Base-by-base conservation (phyloP, 1,284 basidiomycete genomes). In the Sporisorium graminicola region DNA sequence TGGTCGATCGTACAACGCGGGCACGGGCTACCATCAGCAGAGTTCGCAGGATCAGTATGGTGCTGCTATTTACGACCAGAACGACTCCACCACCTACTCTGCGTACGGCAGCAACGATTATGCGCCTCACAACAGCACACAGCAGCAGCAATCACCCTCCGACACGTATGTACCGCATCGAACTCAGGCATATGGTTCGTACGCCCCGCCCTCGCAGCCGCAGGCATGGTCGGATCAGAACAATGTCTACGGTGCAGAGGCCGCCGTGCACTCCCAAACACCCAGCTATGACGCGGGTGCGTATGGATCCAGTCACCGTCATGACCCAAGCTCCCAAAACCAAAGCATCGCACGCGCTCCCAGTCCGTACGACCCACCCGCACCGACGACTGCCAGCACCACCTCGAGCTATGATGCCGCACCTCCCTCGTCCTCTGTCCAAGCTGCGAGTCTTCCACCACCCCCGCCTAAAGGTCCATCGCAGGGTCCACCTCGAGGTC, bases 341-440 rank as follows among this genome's bases (percentile, higher is more conserved):
- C 57, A 54, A 14, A 8, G 26, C 13, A 33, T 52, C 14, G 64
- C 49, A 20, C 71, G 66, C 29, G 64, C 65, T 7, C 52, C 67
- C 3, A 67, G 65, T 27, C 74, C 73, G 18, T 77, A 68, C 49
- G 72, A 76, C 37, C 66, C 68, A 2, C 63, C 61, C 13, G 47
- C 58, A 14, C 51, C 56, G 18, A 42, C 59, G 20, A 31, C 58
- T 16, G 47, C 68, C 13, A 35, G n/a, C 49, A 24, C 27, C 12
- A 18, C 44, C 8, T 12, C 52, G 9, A 50, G 50, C 46, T 37
- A 63, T 12, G 58, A 66, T 37, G 37, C 70, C 14, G 49, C 58
- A 14, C 51, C 66, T 47, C 27, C 59, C 1, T 13, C 33, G 3
- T n/a, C 58, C 7, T 13, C 40, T 50, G 40, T 65, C 5, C 47